Conservation (phyloP, 306 rosid species). For the Inga leiocalycina region DNA sequence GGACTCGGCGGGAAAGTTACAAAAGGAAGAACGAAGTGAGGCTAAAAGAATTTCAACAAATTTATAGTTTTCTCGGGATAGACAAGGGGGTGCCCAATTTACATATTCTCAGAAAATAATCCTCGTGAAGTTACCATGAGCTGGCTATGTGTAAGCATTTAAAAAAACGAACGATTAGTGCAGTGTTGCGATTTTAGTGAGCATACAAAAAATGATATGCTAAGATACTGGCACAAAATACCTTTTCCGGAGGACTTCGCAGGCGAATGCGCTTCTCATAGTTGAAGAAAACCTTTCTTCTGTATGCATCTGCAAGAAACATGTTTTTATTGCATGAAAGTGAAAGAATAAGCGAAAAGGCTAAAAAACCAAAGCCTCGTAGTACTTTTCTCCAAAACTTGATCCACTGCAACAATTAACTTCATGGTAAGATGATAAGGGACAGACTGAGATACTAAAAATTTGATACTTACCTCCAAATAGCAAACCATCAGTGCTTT, state of each 20-base stretch:
- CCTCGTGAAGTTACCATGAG: background rate
- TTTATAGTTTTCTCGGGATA: background rate
- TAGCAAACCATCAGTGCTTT: constrained; percentile 36
- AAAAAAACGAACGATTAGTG: background rate
- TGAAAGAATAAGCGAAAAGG: background rate
- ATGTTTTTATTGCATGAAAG: background rate
- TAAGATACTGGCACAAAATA: constrained; percentile 21
- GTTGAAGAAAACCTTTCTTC: constrained; percentile 88
- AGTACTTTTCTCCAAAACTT: background rate
- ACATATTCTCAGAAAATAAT: background rate
- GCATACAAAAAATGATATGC: background rate
- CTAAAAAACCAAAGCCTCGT: background rate
- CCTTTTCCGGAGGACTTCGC: constrained; percentile 93
- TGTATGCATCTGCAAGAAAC: constrained; percentile 63
- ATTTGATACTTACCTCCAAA: constrained; percentile 50
- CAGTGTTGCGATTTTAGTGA: background rate
- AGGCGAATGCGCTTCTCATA: constrained; percentile 89
- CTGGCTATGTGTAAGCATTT: background rate
- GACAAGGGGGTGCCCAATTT: background rate
- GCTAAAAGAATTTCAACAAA: background rate
- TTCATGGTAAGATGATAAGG: background rate
- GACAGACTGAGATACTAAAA: background rate
- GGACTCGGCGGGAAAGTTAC: background rate
- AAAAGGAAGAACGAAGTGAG: background rate
- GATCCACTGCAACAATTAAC: background rate